Conservation (phyloP, 1,284 basidiomycete species). For the Cutaneotrichosporon daszewskae region DNA sequence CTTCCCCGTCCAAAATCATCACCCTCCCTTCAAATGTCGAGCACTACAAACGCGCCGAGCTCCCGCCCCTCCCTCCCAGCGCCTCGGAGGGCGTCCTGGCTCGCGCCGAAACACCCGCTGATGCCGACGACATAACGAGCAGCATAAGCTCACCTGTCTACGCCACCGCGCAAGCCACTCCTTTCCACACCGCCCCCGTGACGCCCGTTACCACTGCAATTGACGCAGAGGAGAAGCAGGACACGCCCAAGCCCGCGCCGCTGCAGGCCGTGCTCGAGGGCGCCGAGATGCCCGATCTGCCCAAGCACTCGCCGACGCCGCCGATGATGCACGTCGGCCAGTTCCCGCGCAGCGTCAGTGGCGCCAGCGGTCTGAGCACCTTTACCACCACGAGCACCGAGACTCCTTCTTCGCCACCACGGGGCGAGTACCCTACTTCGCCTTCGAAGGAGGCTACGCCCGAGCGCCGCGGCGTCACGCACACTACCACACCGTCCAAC, state of each 20-base stretch:
- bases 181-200: not conserved
- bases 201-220: not conserved
- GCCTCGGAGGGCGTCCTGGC: not conserved
- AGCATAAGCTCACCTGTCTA: no score
- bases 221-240: not conserved
- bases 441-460: no score
- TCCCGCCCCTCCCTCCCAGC: constrained; percentile 4
- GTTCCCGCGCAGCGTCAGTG: not conserved
- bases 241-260: not conserved
- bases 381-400: no score
- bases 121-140: no score
- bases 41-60: constrained; percentile 9
- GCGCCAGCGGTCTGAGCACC: no score
- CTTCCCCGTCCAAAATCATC: not conserved
- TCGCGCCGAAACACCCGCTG: no score
- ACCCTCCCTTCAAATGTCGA: constrained; percentile 5
- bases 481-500: no score
- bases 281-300: not conserved
- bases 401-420: no score
- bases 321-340: constrained; percentile 1
- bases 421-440: no score
- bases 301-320: not conserved
- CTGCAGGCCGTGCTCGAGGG: not conserved
- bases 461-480: no score
- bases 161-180: not conserved